Percentiles rank a stretch among this genome's conserved stretches.
Evolutionary conservation across 2,329 filamentous ascomycete species (phyloP).

Genomic region (Trichoderma citrinoviride): DNA sequence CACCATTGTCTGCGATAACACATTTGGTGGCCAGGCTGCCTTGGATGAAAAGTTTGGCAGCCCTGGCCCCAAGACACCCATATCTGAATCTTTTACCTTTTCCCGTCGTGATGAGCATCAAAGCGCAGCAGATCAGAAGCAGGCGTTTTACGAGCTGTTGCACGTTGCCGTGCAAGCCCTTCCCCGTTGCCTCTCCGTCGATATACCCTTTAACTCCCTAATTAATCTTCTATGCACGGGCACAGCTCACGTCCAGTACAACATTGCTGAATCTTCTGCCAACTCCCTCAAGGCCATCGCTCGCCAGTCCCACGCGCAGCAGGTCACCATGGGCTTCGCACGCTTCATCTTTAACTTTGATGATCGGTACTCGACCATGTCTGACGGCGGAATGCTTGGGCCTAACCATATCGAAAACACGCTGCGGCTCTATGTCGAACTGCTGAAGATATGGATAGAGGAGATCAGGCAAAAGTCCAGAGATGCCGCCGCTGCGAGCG

Average conservation of each 20-base stretch:
- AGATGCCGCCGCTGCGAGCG: conserved; percentile 66
- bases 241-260: conserved; percentile 89
- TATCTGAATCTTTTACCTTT: conserved; percentile 92
- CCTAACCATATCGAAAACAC: conserved; percentile 94
- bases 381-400: conserved; percentile 93
- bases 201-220: conserved; percentile 88
- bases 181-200: conserved; percentile 85
- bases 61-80: conserved; percentile 87
- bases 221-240: conserved; percentile 95
- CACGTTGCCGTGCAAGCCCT: conserved; percentile 94
- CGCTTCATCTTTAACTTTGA: conserved; percentile 99
- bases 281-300: conserved; percentile 95
- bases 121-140: conserved; percentile 74
- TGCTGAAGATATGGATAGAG: conserved; percentile 96
- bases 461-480: conserved; percentile 86
- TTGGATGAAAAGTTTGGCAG: conserved; percentile 92
- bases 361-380: conserved; percentile 95
- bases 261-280: conserved; percentile 88
- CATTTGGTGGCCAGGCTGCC: conserved; percentile 93
- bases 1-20: conserved; percentile 92
- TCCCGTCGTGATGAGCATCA: conserved; percentile 75
- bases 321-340: conserved; percentile 94
- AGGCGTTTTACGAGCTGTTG: conserved; percentile 91
- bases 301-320: conserved; percentile 85
- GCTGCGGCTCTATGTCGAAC: conserved; percentile 84